Base-by-base conservation (phyloP, 1,284 basidiomycete species). In the Papiliotrema fonsecae region DNA sequence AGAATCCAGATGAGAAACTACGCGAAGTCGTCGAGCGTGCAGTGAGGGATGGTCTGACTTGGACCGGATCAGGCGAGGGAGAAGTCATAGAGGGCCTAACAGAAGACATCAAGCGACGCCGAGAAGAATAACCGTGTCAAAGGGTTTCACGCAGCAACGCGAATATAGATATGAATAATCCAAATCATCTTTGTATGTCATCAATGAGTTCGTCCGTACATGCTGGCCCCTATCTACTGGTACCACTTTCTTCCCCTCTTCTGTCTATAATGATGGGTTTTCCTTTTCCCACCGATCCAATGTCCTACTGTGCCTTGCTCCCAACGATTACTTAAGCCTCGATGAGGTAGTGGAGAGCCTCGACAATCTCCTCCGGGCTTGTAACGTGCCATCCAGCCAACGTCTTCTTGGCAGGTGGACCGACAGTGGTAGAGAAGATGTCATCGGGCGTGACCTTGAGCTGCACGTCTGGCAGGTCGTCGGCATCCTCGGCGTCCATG, bases 381-480 rank as follows among this genome's bases (percentile, higher is more conserved):
- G 87, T 89, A 49, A 93, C 86, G 73, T 92, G 89, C 88, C 89
- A 93, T 40, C 79, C 81, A 13, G 88, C 90, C 49, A 91, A 76
- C 43, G 90, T 93, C 64, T 87, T 82, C 76, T 93, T 93, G 61
- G 82, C 84, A 58, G 83, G 83, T 55, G 87, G 85, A 0, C 90
- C 88, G 21, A 94, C 88, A 26, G 88, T 86, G 6, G 87, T 89
- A 16, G 88, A 86, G 78, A 92, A 93, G 24, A 92, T 77, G n/a
- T 79, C 82, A 6, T 86, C 83, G 6, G 82, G 77, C 40, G 73
- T 65, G 59, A 93, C 79, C 35, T 77, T 74, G 25, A 92, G 77
- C 49, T 85, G 78, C 11, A 87, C 82, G 24, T 82, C 78, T 22
- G 70, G 62, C 45, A 77, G 57, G 26, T 61, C 57, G 7, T 60